These are phyloP conservation scores for Populus hybrid DNA, from an alignment of 441 rosid species.

Conservation along the genomic window DNA sequence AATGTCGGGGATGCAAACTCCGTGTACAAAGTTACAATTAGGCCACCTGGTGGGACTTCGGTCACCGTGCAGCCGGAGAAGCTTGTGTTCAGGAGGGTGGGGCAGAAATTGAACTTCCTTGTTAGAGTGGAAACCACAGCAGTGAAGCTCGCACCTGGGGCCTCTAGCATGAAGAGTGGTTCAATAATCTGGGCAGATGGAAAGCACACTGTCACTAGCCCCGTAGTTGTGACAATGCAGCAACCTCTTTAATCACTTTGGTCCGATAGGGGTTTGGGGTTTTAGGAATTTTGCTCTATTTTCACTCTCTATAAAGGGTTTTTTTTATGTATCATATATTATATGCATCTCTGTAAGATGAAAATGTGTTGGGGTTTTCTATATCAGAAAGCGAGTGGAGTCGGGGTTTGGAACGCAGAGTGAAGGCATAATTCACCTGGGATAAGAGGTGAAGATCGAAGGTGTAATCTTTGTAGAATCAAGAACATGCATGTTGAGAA, in stretches of 20 bases:
- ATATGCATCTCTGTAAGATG: conserved; percentile 11
- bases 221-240: conserved; percentile 76
- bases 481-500: conserved; percentile 21
- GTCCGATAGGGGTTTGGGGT: neutral
- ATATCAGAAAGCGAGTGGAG: conserved; percentile 32
- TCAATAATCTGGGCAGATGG: conserved; percentile 70
- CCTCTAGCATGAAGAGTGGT: conserved; percentile 56
- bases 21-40: conserved; percentile 42
- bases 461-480: conserved; percentile 10
- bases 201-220: conserved; percentile 64
- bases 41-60: conserved; percentile 47
- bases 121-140: conserved; percentile 50
- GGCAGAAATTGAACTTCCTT: conserved; percentile 51
- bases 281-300: conserved; percentile 20
- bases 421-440: neutral
- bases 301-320: neutral
- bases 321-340: conserved; percentile 2
- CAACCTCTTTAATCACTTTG: conserved; percentile 56
- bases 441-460: neutral
- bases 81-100: conserved; percentile 45
- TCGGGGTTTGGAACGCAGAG: neutral
- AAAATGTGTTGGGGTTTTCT: conserved; percentile 31
- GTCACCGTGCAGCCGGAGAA: conserved; percentile 53
- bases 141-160: conserved; percentile 49
- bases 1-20: conserved; percentile 58